Base-by-base conservation (phyloP, 805 yeast genomes). In the Yamadazyma insecticola region DNA sequence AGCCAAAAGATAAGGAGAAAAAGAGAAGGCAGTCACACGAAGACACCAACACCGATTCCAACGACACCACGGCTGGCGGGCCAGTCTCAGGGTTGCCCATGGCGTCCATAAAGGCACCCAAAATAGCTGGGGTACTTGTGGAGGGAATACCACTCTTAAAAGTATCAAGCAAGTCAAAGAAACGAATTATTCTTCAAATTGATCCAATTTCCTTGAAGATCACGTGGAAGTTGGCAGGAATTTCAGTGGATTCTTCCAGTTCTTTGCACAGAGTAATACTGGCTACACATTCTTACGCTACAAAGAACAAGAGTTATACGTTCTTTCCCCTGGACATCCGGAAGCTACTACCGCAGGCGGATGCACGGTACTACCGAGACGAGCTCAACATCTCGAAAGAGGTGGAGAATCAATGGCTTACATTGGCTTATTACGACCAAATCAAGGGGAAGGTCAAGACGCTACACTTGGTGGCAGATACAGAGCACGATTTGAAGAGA, bases 301-400 rank as follows among this genome's bases (percentile, higher is more conserved):
- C n/a, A n/a, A n/a, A n/a, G n/a, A n/a, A n/a, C n/a, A n/a, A n/a
- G n/a, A n/a, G n/a, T n/a, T n/a, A n/a, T n/a, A n/a, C n/a, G n/a
- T n/a, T n/a, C n/a, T n/a, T n/a, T n/a, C n/a, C n/a, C n/a, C n/a
- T n/a, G n/a, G 76, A 75, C 35, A 80, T 86, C 29, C 72, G 73
- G 36, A 75, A 73, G 33, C 67, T 82, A 2, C 56, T 81, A 30
- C 65, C 72, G 3, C 85, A 80, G 3, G 72, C 70, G 13, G 85
- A 82, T 45, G 96, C 96, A 1, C 70, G 73, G 21, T 85, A 86
- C 43, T 90, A 88, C 50, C 61, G 96, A 38, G 96, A 89, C 49
- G 95, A 88, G 53, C 74, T 85, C 43, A 78, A 81, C 22, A 72
- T 87, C 1, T 73, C 88, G 1, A 61, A 75, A 21, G 87, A 81